Percentiles rank a stretch among this genome's conserved stretches.
phyloP scores from a whole-genome alignment of 176 grass and related monocot genomes.

The Microstegium vimineum region DNA sequence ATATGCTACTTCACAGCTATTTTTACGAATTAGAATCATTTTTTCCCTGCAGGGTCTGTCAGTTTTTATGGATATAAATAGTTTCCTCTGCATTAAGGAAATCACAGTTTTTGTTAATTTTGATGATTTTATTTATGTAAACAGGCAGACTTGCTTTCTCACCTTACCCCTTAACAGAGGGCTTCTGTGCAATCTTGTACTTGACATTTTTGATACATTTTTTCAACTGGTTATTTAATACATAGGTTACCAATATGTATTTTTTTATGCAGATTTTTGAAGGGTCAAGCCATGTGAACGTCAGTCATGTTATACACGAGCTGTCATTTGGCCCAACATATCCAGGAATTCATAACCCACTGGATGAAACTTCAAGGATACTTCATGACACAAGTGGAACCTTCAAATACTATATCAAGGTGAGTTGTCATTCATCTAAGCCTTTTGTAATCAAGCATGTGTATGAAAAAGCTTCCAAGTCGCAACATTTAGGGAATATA shows the following conservation, averaged over 20 bases:
- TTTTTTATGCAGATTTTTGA: constrained; percentile 81
- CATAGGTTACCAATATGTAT: neutral
- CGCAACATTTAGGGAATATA: neutral
- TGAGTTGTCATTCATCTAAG: constrained; percentile 26
- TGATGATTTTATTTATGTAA: neutral
- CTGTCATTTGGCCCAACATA: constrained; percentile 96
- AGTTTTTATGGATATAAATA: neutral
- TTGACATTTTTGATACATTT: neutral
- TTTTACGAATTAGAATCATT: neutral
- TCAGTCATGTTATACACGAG: constrained; percentile 89
- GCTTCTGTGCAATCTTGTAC: neutral
- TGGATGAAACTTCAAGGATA: constrained; percentile 85
- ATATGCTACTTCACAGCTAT: neutral
- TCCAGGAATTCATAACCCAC: constrained; percentile 90
- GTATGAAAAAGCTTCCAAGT: neutral
- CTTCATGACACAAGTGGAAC: constrained; percentile 84
- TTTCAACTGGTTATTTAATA: constrained; percentile 2
- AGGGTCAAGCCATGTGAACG: constrained; percentile 84
- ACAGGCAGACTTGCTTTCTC: neutral
- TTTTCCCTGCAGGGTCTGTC: neutral
- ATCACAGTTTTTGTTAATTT: neutral
- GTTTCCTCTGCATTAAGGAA: neutral
- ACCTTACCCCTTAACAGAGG: neutral
- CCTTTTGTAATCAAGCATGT: constrained; percentile 18
- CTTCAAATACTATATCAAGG: constrained; percentile 99